These are phyloP conservation scores for Penicillium sp. DNA, from an alignment of 2,329 filamentous ascomycete species.

Conservation along the genomic window DNA sequence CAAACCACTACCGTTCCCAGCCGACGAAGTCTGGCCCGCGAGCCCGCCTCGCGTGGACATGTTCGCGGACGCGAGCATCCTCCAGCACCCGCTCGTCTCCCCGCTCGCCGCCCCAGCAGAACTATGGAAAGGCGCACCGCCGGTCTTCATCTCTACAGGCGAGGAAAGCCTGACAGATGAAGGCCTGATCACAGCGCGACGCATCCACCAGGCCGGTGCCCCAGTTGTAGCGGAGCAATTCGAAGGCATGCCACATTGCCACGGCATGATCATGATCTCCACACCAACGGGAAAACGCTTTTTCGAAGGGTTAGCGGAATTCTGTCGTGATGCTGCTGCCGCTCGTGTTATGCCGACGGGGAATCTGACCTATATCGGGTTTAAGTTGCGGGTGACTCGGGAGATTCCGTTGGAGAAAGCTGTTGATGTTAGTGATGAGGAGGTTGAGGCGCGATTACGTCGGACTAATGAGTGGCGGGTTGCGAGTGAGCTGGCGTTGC, in stretches of 20 bases:
- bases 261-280: constrained; percentile 53
- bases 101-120: constrained; percentile 33
- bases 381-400: constrained; percentile 24
- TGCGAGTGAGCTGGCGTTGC: constrained; percentile 32
- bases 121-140: constrained; percentile 40
- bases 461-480: constrained; percentile 29
- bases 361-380: constrained; percentile 29
- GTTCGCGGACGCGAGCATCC: constrained; percentile 36
- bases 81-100: constrained; percentile 40
- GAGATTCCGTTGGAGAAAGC: constrained; percentile 33
- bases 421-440: constrained; percentile 32
- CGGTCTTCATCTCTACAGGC: constrained; percentile 39
- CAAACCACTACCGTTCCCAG: constrained; percentile 24
- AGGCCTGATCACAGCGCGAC: constrained; percentile 36
- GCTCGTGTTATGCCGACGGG: constrained; percentile 26
- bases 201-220: constrained; percentile 35
- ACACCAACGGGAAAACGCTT: constrained; percentile 48
- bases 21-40: constrained; percentile 39
- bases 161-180: constrained; percentile 43
- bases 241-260: constrained; percentile 46
- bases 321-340: constrained; percentile 39
- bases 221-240: constrained; percentile 38
- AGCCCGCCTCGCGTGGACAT: constrained; percentile 41
- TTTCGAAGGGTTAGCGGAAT: constrained; percentile 52
- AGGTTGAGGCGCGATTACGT: constrained; percentile 30